A percentile compares a stretch with the other conserved stretches of the same genome.
Evolutionary conservation across 1,139 yeast species (phyloP).

Genomic region (Yamadazyma oceani): DNA sequence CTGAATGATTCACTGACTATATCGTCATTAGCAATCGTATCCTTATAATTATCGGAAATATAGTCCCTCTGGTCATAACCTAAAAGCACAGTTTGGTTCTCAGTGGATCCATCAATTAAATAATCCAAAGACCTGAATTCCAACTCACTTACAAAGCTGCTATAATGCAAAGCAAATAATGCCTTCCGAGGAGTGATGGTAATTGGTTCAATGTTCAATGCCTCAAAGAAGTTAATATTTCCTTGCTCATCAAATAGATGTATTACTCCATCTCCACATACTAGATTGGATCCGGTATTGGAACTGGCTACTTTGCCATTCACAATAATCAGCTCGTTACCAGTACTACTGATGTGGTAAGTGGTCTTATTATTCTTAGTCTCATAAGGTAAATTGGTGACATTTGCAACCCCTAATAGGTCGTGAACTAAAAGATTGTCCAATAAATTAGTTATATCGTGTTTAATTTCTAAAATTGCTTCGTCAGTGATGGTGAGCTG

Average conservation of each 20-base stretch:
- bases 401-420: constrained; percentile 30
- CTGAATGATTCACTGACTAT: constrained; percentile 24
- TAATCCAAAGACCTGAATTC: constrained; percentile 58
- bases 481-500: constrained; percentile 28
- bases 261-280: constrained; percentile 60
- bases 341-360: constrained; percentile 2
- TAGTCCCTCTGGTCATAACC: constrained; percentile 43
- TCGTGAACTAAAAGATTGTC: constrained; percentile 28
- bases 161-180: constrained; percentile 66
- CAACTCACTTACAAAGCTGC: constrained; percentile 68
- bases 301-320: constrained; percentile 19
- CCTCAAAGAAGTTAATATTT: constrained; percentile 27
- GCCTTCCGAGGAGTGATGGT: constrained; percentile 71
- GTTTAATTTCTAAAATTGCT: constrained; percentile 32
- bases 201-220: constrained; percentile 27
- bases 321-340: constrained; percentile 12
- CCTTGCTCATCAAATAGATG: constrained; percentile 50
- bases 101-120: constrained; percentile 53
- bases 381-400: constrained; percentile 18
- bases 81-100: constrained; percentile 62
- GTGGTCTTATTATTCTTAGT: constrained; percentile 11
- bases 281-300: constrained; percentile 32
- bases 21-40: constrained; percentile 1
- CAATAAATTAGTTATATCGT: constrained; percentile 30
- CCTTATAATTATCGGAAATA: constrained; percentile 24